phyloP scores from a whole-genome alignment of 2,329 filamentous ascomycete genomes.

The Aspergillus flavus region DNA sequence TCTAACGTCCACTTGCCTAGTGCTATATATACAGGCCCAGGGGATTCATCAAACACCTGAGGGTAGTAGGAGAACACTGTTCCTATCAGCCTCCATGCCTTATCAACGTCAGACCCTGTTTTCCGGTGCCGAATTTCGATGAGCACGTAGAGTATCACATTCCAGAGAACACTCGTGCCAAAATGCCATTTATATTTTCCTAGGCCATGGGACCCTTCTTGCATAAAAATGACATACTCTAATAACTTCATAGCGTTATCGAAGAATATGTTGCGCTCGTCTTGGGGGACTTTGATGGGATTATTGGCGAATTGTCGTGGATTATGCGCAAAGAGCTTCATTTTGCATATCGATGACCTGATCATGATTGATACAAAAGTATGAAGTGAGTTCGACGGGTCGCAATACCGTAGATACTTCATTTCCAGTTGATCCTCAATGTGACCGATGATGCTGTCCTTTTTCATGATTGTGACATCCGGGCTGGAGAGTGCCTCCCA shows the following conservation, averaged over 20 bases:
- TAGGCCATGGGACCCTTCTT: background rate
- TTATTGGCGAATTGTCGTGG: constrained; percentile 5
- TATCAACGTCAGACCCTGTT: constrained; percentile 31
- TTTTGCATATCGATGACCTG: background rate
- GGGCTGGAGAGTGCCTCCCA: background rate
- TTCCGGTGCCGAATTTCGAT: constrained; percentile 30
- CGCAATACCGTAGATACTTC: background rate
- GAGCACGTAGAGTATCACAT: constrained; percentile 34
- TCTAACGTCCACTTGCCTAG: constrained; percentile 32
- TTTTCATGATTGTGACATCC: background rate
- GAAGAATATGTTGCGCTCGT: background rate
- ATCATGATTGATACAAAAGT: background rate
- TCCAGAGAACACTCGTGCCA: constrained; percentile 33
- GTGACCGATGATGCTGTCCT: background rate
- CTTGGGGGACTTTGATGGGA: background rate
- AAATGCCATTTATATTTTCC: constrained; percentile 31
- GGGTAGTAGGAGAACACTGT: background rate
- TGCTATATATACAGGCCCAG: constrained; percentile 28
- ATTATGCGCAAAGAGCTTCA: constrained; percentile 1
- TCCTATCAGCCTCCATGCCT: constrained; percentile 16
- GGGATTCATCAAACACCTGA: constrained; percentile 5
- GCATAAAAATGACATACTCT: background rate
- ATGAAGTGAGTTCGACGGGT: background rate
- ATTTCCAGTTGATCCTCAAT: constrained; percentile 4
- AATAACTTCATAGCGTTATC: background rate